Base-by-base conservation (phyloP, 306 rosid genomes). In the Inga laurina region DNA sequence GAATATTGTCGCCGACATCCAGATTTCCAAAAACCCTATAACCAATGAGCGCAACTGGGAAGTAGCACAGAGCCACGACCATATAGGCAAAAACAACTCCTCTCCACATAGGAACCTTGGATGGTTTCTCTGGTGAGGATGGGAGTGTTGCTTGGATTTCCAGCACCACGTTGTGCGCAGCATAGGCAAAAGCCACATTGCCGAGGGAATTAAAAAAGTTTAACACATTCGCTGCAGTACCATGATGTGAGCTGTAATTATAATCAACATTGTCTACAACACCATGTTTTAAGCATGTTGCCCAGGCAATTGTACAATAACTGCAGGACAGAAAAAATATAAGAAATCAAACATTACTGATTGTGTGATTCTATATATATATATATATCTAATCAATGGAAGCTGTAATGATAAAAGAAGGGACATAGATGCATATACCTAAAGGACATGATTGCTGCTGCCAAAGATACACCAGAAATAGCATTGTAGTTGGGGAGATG, bases 121-220 rank as follows among this genome's bases (percentile, higher is more conserved):
- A 95, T 10, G 99, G 98, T 77, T 91, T 91, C 86, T 89, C 93
- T 0, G 98, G 94, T 39, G 96, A 88, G 0, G 99, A 95, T 10
- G 98, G 98, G 19, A 95, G 92, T 21, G 99, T 93, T 71, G 98
- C 99, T 86, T 95, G 99, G 61, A 95, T 93, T 84, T 95, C 99
- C 5, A 93, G 84, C 21, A 95, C 99, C 39, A 95, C 99, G 65
- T 93, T 95, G 89, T 95, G 99, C 18, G 98, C 99, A 10, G 98
- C 99, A 87, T 92, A 95, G 48, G 98, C 96, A 84, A 93, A 95
- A 72, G 98, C 99, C 72, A 95, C 89, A 27, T 84, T 68, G 2
- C 99, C 99, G 57, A 95, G 85, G 19, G 89, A 96, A 79, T 30
- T 87, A 3, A 95, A 88, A 90, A 92, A 90, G 81, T 84, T 77